Conservation (phyloP, 371 early-diverging fungal genomes). For the Syncephalastrum sp. region DNA sequence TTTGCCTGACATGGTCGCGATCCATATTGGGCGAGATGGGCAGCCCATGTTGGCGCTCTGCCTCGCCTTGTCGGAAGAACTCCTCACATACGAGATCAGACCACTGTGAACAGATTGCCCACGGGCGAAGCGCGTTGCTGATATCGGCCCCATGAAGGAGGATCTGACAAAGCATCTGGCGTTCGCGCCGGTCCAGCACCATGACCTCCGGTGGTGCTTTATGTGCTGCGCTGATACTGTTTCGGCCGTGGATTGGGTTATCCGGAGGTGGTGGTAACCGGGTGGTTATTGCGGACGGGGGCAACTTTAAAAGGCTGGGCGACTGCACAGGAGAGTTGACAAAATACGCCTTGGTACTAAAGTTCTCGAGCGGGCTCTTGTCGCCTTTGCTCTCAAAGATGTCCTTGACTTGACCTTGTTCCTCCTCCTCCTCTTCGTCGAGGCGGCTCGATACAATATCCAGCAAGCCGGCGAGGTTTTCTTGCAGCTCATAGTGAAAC, state of each 20-base stretch:
- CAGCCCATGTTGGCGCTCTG: slow-evolving; percentile 68
- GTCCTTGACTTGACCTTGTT: slow-evolving; percentile 26
- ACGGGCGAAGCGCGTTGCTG: slow-evolving; percentile 84
- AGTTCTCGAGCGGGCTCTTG: slow-evolving; percentile 37
- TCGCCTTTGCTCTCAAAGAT: slow-evolving; percentile 39
- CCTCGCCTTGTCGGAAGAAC: slow-evolving; percentile 85
- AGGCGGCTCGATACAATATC: slow-evolving; percentile 19
- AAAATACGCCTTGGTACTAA: slow-evolving; percentile 29
- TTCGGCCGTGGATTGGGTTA: too few species aligned
- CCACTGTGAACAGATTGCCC: slow-evolving; percentile 83
- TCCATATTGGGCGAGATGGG: slow-evolving; percentile 91
- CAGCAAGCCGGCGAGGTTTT: slow-evolving; percentile 49
- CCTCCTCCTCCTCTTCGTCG: slow-evolving; percentile 11
- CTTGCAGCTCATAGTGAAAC: slow-evolving; percentile 81
- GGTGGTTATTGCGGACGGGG: too few species aligned
- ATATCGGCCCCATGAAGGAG: slow-evolving; percentile 88
- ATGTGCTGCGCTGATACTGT: not conserved
- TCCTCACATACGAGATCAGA: slow-evolving; percentile 82
- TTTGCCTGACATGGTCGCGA: slow-evolving; percentile 68
- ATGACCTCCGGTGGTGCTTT: not conserved
- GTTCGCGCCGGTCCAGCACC: slow-evolving; percentile 39
- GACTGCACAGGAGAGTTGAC: slow-evolving; percentile 12
- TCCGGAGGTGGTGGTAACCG: too few species aligned
- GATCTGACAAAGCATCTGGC: slow-evolving; percentile 65
- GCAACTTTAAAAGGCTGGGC: not conserved